Percentiles rank a stretch among this genome's conserved stretches.
Evolutionary conservation across 345 rosid species (phyloP).

Genomic region (Brassica cretica): DNA sequence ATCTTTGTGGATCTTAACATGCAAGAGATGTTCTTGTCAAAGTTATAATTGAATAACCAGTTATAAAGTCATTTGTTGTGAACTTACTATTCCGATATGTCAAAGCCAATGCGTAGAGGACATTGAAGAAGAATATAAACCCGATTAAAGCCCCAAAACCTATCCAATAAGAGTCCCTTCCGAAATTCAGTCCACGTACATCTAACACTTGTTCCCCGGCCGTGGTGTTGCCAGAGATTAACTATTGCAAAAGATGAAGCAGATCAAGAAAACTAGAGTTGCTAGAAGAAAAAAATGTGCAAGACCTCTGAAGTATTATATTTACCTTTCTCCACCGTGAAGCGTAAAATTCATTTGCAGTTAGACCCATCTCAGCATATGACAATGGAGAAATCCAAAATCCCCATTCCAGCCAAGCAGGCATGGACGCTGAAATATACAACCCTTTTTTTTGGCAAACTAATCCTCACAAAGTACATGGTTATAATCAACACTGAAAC

Average conservation of each 20-base stretch:
- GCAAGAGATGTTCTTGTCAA: neutral
- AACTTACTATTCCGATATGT: slow-evolving; percentile 54
- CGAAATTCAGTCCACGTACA: slow-evolving; percentile 58
- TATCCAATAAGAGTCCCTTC: slow-evolving; percentile 50
- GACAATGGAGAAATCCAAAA: slow-evolving; percentile 73
- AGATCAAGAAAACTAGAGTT: slow-evolving; percentile 5
- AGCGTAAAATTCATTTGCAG: slow-evolving; percentile 63
- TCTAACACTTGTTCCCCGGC: slow-evolving; percentile 49
- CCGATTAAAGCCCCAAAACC: slow-evolving; percentile 55
- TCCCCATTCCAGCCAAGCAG: slow-evolving; percentile 69
- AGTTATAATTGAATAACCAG: neutral
- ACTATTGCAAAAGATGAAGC: neutral
- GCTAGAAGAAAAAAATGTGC: neutral
- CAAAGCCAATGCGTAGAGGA: slow-evolving; percentile 52
- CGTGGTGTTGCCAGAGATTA: slow-evolving; percentile 31
- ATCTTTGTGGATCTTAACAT: slow-evolving; percentile 25
- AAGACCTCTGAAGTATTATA: neutral
- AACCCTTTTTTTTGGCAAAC: neutral
- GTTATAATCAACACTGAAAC: slow-evolving; percentile 7
- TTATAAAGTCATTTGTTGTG: neutral
- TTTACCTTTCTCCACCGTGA: slow-evolving; percentile 68
- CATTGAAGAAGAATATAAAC: slow-evolving; percentile 55
- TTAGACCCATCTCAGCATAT: slow-evolving; percentile 63
- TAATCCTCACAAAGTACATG: neutral
- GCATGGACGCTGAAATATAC: slow-evolving; percentile 45